Evolutionary conservation across 2,329 filamentous ascomycete genomes (phyloP), one percentile per base, ranked within the genome.

Genomic region (Fusarium aywerte): DNA sequence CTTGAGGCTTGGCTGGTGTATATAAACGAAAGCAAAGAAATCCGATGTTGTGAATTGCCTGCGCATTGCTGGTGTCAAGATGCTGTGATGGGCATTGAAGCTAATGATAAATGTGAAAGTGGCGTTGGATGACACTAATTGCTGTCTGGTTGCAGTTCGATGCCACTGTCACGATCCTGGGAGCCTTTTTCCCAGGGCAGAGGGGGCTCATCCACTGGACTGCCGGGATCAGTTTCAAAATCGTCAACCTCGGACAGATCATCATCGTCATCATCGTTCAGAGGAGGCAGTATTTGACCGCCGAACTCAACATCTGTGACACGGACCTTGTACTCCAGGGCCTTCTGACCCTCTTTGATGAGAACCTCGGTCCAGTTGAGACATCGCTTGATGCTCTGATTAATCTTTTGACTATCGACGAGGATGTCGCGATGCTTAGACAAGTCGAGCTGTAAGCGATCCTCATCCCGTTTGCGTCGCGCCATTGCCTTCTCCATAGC

Each of bases 361-460:
- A 99, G 85, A 65, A 92, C 90, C 75, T 99, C 95, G 0, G 94
- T 96, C 87, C 92, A 95, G 68, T 89, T 89, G 32, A 97, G 84
- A 77, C 96, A 99, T 45, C 92, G 87, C 77, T 93, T 96, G 43
- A 99, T 85, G 76, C 92, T 97, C 76, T 96, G 92, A 75, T 97
- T 98, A 83, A 98, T 93, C 80, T 93, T 96, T 74, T 97, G 93
- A 69, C 91, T 96, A 76, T 97, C 94, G 36, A 93, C 83, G 10
- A 99, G 86, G 2, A 98, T 83, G 74, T 97, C 91, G 69, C 93
- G 92, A 76, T 99, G 96, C 75, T 94, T 95, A 5, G 89, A 86
- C 1, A 99, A 84, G 77, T 99, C 96, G 6, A 93, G 84, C 70
- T 91, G 87, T n/a, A 98, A 83, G 29, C 92, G 88, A 69, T 90